Evolutionary conservation across 108 stramenopile species (phyloP), one percentile per base, ranked within the genome.

Genomic region (Skeletonema grethae): DNA sequence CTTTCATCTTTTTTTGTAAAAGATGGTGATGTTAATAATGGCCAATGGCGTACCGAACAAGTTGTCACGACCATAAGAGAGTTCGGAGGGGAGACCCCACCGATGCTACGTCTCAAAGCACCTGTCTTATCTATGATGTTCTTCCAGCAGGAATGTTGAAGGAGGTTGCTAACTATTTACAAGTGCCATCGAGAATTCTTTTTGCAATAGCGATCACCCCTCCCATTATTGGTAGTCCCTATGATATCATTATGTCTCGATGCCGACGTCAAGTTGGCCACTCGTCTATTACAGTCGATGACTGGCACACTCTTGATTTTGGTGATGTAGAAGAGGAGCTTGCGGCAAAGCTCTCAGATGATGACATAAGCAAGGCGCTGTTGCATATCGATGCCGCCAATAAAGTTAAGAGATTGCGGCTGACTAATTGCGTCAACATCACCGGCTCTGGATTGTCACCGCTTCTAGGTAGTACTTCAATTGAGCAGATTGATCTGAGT

Each of bases 251-350:
- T 45, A 45, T 45, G 45, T 9, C 45, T n/a, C 12, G n/a, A 45
- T 3, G 8, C 35, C 6, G 35, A 10, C 24, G 8, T 10, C 0
- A 11, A 29, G 58, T 25, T 22, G 20, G 29, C 8, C 20, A 7
- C 55, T 32, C 29, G 9, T 32, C 30, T 0, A 13, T 29, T 31
- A 8, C 45, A 45, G 45, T 3, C 45, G 13, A n/a, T n/a, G n/a
- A 15, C 12, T 65, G 63, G 63, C n/a, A 65, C 28, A 46, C 43
- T 13, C 58, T 70, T 7, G 69, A 70, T 70, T 70, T 70, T 29
- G 58, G 55, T 8, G 35, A 70, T 11, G 5, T 70, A 3, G 69
- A 38, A 59, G 25, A 28, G 25, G 25, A 28, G 25, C 25, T 28
- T 0, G 25, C 25, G 25, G 25, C 25, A 28, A 28, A 30, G 29